Base-by-base conservation (phyloP, 2,329 filamentous ascomycete species). In the Boeremia lycopersici region DNA sequence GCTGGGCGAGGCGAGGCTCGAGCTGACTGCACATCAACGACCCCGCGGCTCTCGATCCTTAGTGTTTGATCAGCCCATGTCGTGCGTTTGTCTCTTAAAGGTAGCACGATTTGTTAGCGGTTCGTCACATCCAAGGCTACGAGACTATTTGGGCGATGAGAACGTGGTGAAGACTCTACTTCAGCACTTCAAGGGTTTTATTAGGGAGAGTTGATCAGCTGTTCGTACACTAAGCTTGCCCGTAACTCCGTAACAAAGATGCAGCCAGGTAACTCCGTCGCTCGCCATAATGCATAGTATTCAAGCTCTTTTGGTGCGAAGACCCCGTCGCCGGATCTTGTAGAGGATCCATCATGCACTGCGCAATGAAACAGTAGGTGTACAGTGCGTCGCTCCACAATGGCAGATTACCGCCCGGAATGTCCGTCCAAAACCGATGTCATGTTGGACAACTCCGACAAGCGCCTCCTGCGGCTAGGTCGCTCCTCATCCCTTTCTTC, bases 401-500 rank as follows among this genome's bases (percentile, higher is more conserved):
- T 35, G 8, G 12, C 10, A 26, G 9, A 25, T 46, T 13, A 55
- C 19, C 52, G 52, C 6, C 52, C 52, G 26, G 52, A 49, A 6
- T 48, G 52, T 17, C 52, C 52, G 25, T 55, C 52, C 35, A 55
- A 25, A 19, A 55, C 36, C 7, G 52, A 55, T 4, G 46, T 44
- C 52, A 55, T 55, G 41, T 53, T 53, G 30, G 44, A 48, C 25
- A 55, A 13, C 41, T 55, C 52, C 2, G 61, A 65, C 58, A 64
- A 48, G 45, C 65, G 58, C 47, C 64, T 62, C 17, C 62, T 60
- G 30, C 65, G 62, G 52, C 26, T 19, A 19, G 52, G 52, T 8
- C 65, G 61, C 8, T 67, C 65, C 4, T 59, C 38, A 30, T 64
- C 64, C 25, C 60, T 56, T 12, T 64, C 61, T 3, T 61, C 63